These are phyloP conservation scores for Rutstroemia sp. DNA, from an alignment of 2,329 filamentous ascomycete genomes.

Conservation along the genomic window DNA sequence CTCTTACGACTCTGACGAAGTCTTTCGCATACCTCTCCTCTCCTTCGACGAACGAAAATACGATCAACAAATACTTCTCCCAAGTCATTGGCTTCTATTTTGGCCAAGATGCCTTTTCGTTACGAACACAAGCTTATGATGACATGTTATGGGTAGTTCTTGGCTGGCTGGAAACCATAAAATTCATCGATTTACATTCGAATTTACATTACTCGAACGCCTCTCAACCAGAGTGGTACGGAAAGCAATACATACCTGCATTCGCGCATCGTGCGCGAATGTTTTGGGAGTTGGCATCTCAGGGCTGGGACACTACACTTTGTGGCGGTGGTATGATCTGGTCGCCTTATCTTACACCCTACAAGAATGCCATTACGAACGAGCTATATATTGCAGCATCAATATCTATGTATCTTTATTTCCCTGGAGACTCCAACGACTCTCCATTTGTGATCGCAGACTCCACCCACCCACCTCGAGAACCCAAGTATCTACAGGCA, in stretches of 20 bases:
- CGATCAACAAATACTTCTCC: constrained; percentile 76
- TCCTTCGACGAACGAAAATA: constrained; percentile 51
- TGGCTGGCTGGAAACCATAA: constrained; percentile 77
- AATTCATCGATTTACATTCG: constrained; percentile 67
- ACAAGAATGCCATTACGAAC: constrained; percentile 97
- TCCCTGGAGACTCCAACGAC: constrained; percentile 69
- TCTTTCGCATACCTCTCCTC: constrained; percentile 41
- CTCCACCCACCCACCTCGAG: constrained; percentile 29
- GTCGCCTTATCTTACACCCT: constrained; percentile 73
- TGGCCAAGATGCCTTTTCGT: constrained; percentile 69
- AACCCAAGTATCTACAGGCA: constrained; percentile 61
- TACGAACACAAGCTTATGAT: constrained; percentile 77
- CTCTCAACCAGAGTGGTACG: constrained; percentile 55
- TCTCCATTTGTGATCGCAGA: constrained; percentile 51
- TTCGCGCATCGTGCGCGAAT: constrained; percentile 78
- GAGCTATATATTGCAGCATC: constrained; percentile 82
- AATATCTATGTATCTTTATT: constrained; percentile 82
- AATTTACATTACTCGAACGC: constrained; percentile 49
- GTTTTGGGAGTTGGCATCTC: constrained; percentile 75
- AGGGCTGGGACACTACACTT: constrained; percentile 74
- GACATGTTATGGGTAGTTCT: constrained; percentile 95
- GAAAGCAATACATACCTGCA: constrained; percentile 62
- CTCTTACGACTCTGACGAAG: constrained; percentile 62
- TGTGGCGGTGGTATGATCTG: constrained; percentile 88
- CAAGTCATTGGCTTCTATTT: constrained; percentile 76